A percentile compares a stretch with the other conserved stretches of the same genome.
Evolutionary conservation across 73 alveolate genomes (phyloP).

Genomic region (Blepharisma stoltei): DNA sequence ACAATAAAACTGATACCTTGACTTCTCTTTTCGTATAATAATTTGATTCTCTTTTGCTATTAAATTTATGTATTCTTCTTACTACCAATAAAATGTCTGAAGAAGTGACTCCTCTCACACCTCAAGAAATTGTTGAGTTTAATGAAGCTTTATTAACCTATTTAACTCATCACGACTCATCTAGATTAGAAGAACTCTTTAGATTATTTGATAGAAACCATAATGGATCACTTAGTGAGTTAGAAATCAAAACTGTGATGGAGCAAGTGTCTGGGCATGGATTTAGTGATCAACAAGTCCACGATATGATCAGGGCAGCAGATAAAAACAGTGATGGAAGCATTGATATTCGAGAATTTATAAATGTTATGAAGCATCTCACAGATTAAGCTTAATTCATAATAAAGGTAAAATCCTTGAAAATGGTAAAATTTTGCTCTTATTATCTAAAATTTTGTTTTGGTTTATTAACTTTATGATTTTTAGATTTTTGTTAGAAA

Average conservation of each 20-base stretch:
- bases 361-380: conserved; percentile 13
- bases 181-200: conserved; percentile 6
- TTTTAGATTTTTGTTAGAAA: no score
- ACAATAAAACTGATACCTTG: no score
- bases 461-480: no score
- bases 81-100: no score
- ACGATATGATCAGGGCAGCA: not conserved
- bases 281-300: conserved; percentile 4
- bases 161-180: not conserved
- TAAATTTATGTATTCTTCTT: no score
- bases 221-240: conserved; percentile 2
- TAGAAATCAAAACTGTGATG: conserved; percentile 23
- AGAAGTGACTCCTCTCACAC: not conserved
- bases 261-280: conserved; percentile 29
- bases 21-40: no score
- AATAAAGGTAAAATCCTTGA: no score
- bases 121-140: conserved; percentile 5
- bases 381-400: not conserved
- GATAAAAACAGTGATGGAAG: conserved; percentile 18
- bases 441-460: no score
- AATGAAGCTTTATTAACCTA: not conserved
- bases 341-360: conserved; percentile 19
- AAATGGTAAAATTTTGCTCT: no score
- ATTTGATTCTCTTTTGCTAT: no score
- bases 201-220: conserved; percentile 12